Base-by-base conservation (phyloP, 2,329 filamentous ascomycete genomes). In the Tetracladium maxilliforme region DNA sequence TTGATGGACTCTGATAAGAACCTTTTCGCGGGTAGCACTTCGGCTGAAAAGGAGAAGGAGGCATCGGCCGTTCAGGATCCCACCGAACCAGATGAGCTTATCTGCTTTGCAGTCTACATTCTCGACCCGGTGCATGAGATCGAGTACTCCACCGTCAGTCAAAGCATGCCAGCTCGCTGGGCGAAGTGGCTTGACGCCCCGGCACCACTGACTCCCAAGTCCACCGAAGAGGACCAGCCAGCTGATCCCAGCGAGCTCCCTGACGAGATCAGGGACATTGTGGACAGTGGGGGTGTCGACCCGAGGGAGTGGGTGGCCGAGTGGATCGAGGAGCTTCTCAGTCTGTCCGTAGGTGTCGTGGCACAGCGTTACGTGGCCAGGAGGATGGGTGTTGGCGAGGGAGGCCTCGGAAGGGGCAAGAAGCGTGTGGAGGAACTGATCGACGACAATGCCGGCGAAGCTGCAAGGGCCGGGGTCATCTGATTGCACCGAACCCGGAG, bases 271-370 rank as follows among this genome's bases (percentile, higher is more conserved):
- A 64, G 69, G 13, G 80, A 87, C 36, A 92, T 95, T 34, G 70
- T 98, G 20, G 70, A 72, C 41, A 54, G 55, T 22, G 71, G 70
- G 7, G 70, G 68, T 23, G 82, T 95, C 3, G 90, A 98, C 44
- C 90, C 90, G 1, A 66, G 90, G 30, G 90, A 98, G 49, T 98
- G 90, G 90, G 81, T 93, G 19, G 79, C 86, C 4, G 90, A 95
- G 51, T 98, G 90, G 90, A 67, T 98, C 23, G 87, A 95, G 54
- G 87, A 95, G 54, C 58, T 74, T 0, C 61, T 98, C 16, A 71
- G 62, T 20, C 57, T 95, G 24, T 69, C 73, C 4, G 69, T 92
- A 1, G 87, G 90, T 11, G 60, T 93, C 6, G 76, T 95, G 4
- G 90, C 90, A 3, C 90, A 98, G 62, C 65, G 86, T 34, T 98